Conservation (phyloP, 371 early-diverging fungal genomes). For the Conidiobolus incongruus region DNA sequence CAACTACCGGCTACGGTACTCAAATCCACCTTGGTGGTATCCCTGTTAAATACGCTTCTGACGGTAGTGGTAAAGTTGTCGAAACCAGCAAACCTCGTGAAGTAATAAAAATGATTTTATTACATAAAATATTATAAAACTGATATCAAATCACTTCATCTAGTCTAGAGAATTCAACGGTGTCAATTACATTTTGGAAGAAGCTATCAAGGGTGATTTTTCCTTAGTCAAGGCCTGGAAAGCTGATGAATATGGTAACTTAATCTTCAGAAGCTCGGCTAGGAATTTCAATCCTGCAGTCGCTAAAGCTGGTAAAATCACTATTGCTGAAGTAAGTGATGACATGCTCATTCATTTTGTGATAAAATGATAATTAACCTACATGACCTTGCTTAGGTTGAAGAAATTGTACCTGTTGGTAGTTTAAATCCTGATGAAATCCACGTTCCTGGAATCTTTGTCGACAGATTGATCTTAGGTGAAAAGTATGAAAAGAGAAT, state of each 20-base stretch:
- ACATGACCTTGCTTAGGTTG: constrained; percentile 20
- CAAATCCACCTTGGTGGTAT: constrained; percentile 14
- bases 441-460: constrained; percentile 39
- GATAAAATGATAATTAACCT: background rate
- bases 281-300: constrained; percentile 43
- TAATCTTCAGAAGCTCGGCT: constrained; percentile 32
- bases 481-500: constrained; percentile 37
- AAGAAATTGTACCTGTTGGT: constrained; percentile 46
- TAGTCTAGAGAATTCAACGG: constrained; percentile 25
- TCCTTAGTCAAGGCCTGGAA: constrained; percentile 56
- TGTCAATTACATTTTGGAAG: constrained; percentile 36
- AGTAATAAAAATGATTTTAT: constrained; percentile 1
- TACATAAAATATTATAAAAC: background rate
- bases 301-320: constrained; percentile 29
- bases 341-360: background rate
- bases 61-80: constrained; percentile 15
- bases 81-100: constrained; percentile 22
- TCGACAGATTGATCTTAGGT: constrained; percentile 33
- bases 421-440: constrained; percentile 31
- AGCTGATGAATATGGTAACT: constrained; percentile 40
- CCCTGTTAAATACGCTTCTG: constrained; percentile 27
- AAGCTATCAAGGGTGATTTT: constrained; percentile 39
- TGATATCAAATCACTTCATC: background rate
- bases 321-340: constrained; percentile 24
- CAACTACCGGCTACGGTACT: constrained; percentile 41